Conservation (phyloP, 768 basidiomycete species). For the Exidia glandulosa region DNA sequence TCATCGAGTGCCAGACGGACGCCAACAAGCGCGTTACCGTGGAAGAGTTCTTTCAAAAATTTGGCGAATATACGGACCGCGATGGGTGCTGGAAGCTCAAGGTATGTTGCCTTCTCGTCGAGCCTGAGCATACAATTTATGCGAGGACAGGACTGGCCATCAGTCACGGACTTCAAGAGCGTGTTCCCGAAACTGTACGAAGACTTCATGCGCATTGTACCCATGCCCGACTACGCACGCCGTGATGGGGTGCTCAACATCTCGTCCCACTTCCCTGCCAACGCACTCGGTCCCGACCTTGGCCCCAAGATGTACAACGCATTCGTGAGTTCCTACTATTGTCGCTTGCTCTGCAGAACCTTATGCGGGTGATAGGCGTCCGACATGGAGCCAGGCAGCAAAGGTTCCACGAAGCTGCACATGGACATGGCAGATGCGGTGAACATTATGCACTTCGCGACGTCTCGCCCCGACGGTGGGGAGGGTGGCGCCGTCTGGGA, state of each 20-base stretch:
- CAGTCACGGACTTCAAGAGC: conserved; percentile 71
- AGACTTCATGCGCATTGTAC: conserved; percentile 75
- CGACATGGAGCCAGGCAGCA: conserved; percentile 50
- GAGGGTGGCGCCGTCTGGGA: conserved; percentile 88
- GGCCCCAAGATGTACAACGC: conserved; percentile 94
- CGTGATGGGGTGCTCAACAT: conserved; percentile 84
- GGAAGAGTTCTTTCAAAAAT: conserved; percentile 66
- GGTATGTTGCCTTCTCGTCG: conserved; percentile 26
- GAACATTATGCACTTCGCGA: conserved; percentile 74
- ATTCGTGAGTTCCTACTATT: conserved; percentile 26
- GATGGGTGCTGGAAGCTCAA: conserved; percentile 65
- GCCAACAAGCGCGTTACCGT: conserved; percentile 52
- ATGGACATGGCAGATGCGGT: conserved; percentile 94
- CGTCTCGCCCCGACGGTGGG: conserved; percentile 39
- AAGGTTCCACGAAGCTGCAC: conserved; percentile 80
- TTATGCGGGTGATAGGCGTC: conserved; percentile 34
- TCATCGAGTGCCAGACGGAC: conserved; percentile 78
- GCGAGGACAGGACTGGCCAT: conserved; percentile 80
- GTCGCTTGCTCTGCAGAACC: not conserved
- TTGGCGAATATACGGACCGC: conserved; percentile 55
- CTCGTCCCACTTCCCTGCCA: conserved; percentile 77
- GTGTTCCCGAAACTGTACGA: conserved; percentile 77
- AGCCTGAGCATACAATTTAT: not conserved
- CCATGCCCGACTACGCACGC: conserved; percentile 82
- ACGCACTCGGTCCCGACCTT: conserved; percentile 69